A percentile compares a stretch with the other conserved stretches of the same genome.
Evolutionary conservation across 768 basidiomycete species (phyloP).

Genomic region (Mrakia hoshinonis): DNA sequence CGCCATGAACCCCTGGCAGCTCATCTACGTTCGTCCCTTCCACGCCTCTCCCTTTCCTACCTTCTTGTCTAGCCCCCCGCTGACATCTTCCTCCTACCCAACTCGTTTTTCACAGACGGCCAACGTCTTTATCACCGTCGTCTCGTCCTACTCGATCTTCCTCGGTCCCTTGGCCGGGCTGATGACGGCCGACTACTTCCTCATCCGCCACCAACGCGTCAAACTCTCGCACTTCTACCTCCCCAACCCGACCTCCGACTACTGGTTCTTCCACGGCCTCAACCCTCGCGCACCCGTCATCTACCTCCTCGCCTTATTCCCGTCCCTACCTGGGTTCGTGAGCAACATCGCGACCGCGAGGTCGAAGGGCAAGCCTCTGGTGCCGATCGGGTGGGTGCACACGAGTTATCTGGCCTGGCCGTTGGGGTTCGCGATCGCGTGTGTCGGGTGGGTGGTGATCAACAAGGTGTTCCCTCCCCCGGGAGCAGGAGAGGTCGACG

Average conservation of each 20-base stretch:
- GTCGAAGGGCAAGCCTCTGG: background rate
- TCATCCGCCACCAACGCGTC: constrained; percentile 11
- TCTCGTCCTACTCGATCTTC: constrained; percentile 33
- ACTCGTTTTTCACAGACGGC: too few species aligned
- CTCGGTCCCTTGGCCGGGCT: constrained; percentile 20
- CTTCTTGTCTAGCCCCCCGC: background rate
- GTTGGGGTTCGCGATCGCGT: constrained; percentile 31
- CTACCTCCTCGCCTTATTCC: constrained; percentile 24
- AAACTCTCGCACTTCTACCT: constrained; percentile 23
- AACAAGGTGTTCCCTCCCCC: constrained; percentile 32
- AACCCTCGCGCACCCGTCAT: constrained; percentile 15
- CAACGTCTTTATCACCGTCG: constrained; percentile 33
- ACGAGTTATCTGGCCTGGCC: constrained; percentile 25
- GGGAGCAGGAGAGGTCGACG: constrained; percentile 32
- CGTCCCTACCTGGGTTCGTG: constrained; percentile 25
- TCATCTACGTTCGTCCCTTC: constrained; percentile 25
- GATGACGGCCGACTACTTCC: constrained; percentile 29
- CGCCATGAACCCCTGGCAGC: constrained; percentile 34
- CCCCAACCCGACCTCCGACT: background rate
- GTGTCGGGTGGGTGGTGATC: constrained; percentile 29
- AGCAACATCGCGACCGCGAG: background rate
- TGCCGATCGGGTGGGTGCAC: constrained; percentile 13
- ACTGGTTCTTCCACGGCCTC: constrained; percentile 30
- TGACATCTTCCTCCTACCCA: background rate
- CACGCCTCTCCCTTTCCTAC: background rate